These are phyloP conservation scores for Cymbopogon flexuosus DNA, from an alignment of 202 grass and related monocot species.

Conservation along the genomic window DNA sequence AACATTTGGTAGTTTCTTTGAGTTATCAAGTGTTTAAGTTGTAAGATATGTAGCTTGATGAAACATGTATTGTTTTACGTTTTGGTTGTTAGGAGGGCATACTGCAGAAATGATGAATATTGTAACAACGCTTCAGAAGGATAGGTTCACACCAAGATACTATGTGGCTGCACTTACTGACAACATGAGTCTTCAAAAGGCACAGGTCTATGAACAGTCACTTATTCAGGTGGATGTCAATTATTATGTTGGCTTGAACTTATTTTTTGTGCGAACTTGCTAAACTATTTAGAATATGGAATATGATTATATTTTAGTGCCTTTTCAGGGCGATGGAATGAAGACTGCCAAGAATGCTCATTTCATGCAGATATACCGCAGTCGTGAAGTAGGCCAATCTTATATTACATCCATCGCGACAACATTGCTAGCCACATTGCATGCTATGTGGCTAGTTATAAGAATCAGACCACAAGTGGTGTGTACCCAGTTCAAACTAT, in stretches of 20 bases:
- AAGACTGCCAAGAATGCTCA: slow-evolving; percentile 33
- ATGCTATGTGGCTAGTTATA: slow-evolving; percentile 52
- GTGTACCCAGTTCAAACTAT: slow-evolving; percentile 31
- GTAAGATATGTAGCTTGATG: neutral
- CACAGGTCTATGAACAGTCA: slow-evolving; percentile 61
- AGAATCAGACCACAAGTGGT: slow-evolving; percentile 94
- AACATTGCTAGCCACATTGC: slow-evolving; percentile 60
- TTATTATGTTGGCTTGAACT: neutral
- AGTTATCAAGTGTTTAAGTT: neutral
- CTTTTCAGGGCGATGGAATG: slow-evolving; percentile 35
- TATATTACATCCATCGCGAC: slow-evolving; percentile 76
- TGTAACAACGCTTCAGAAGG: slow-evolving; percentile 57
- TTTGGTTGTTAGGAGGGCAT: slow-evolving; percentile 55
- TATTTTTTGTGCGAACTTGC: neutral
- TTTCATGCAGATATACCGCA: slow-evolving; percentile 79
- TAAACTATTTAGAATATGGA: slow-evolving; percentile 10
- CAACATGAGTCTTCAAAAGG: slow-evolving; percentile 91
- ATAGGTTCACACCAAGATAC: slow-evolving; percentile 68
- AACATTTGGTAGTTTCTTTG: neutral
- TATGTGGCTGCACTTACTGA: slow-evolving; percentile 85
- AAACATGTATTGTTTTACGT: neutral
- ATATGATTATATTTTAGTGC: neutral
- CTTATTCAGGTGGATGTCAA: slow-evolving; percentile 39
- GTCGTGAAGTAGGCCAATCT: slow-evolving; percentile 91
- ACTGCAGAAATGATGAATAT: slow-evolving; percentile 95